Conservation (phyloP, 345 rosid genomes). For the Lumnitzera littorea region DNA sequence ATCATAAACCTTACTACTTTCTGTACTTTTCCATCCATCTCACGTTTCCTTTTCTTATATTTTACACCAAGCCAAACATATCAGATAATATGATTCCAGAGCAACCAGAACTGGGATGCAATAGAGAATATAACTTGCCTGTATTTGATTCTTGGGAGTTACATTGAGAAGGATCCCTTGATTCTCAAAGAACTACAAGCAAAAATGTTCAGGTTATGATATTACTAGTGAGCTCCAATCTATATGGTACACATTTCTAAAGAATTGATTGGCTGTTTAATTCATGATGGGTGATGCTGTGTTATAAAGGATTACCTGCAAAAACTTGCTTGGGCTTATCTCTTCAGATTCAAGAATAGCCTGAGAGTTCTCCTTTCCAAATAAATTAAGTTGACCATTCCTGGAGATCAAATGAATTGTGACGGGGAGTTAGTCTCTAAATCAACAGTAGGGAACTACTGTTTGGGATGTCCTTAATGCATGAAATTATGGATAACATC, state of each 20-base stretch:
- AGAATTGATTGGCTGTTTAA: neutral
- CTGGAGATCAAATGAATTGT: constrained; percentile 21
- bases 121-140: constrained; percentile 42
- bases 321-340: constrained; percentile 51
- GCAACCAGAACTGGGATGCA: neutral
- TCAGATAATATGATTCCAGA: neutral
- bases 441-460: neutral
- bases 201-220: constrained; percentile 1
- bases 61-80: too few species aligned
- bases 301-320: constrained; percentile 41
- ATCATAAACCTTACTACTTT: too few species aligned
- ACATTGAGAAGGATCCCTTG: constrained; percentile 73
- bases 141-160: constrained; percentile 57
- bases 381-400: constrained; percentile 78
- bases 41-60: too few species aligned
- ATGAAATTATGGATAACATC: neutral
- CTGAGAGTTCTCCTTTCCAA: constrained; percentile 71
- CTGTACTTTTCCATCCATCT: too few species aligned
- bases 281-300: too few species aligned
- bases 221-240: neutral
- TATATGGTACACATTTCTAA: neutral
- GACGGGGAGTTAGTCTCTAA: neutral
- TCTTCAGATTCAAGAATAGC: constrained; percentile 57
- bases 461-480: neutral
- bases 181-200: constrained; percentile 56